phyloP scores from a whole-genome alignment of 163 green algal species.

The Scenedesmus sp. region DNA sequence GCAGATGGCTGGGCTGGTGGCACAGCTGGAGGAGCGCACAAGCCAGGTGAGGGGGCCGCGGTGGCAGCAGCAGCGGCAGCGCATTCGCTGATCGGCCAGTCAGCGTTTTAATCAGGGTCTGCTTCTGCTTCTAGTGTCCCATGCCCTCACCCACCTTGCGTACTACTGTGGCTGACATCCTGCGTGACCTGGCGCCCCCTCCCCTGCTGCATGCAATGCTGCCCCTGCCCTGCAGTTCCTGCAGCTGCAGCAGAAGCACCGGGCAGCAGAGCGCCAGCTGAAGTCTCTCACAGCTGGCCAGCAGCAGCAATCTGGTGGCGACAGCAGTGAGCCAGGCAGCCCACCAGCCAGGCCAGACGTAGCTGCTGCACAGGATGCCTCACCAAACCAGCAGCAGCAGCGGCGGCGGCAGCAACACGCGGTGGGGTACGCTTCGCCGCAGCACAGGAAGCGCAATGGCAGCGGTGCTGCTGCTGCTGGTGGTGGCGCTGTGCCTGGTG shows the following conservation, averaged over 20 bases:
- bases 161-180: not conserved
- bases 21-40: constrained; percentile 43
- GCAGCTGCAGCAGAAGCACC: constrained; percentile 32
- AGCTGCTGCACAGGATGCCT: constrained; percentile 4
- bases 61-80: not conserved
- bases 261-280: constrained; percentile 25
- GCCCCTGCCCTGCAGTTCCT: constrained; percentile 23
- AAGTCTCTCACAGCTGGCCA: not conserved
- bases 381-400: not conserved
- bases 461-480: not conserved
- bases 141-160: not conserved
- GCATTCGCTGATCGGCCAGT: too few relatives aligned
- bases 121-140: too few relatives aligned
- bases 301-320: not conserved
- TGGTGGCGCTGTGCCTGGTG: not conserved
- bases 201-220: not conserved
- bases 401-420: not conserved
- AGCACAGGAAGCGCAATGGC: not conserved
- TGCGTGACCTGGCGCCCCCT: not conserved
- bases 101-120: too few relatives aligned
- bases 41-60: constrained; percentile 16
- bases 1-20: not conserved
- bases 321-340: not conserved
- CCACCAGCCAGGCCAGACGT: constrained; percentile 3
- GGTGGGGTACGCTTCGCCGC: not conserved